Evolutionary conservation across 116 monocot species (phyloP).

Genomic region (Dioscorea cayenensis): DNA sequence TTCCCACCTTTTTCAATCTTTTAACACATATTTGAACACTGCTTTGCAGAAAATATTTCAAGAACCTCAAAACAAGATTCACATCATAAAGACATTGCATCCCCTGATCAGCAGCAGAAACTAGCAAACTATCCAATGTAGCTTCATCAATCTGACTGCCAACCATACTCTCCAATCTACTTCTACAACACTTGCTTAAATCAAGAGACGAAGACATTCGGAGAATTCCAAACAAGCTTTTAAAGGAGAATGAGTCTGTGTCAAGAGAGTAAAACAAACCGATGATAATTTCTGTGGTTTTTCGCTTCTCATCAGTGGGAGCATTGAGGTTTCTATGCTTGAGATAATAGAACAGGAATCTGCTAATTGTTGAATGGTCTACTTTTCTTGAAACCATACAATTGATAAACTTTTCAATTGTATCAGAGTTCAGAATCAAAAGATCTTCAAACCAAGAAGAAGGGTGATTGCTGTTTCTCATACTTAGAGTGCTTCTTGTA

Average conservation of each 20-base stretch:
- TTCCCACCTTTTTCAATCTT: conserved; percentile 64
- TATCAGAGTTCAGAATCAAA: conserved; percentile 13
- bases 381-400: conserved; percentile 41
- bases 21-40: conserved; percentile 9
- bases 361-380: conserved; percentile 42
- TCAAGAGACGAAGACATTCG: conserved; percentile 33
- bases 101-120: conserved; percentile 28
- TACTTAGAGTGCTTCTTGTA: conserved; percentile 50
- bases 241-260: conserved; percentile 48
- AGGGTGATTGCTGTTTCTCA: conserved; percentile 27
- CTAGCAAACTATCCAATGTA: conserved; percentile 63
- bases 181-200: conserved; percentile 22
- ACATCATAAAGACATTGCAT: conserved; percentile 66
- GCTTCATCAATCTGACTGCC: conserved; percentile 64
- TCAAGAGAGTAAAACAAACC: conserved; percentile 48
- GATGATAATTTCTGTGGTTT: conserved; percentile 29
- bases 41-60: conserved; percentile 43
- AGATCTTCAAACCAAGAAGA: conserved; percentile 86
- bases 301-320: conserved; percentile 36
- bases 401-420: conserved; percentile 26
- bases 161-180: conserved; percentile 63
- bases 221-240: conserved; percentile 61
- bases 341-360: conserved; percentile 76
- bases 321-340: conserved; percentile 25
- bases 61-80: conserved; percentile 53